phyloP scores from a whole-genome alignment of 1,139 yeast species.

The Hemisphaericaspora lyxosophila region DNA sequence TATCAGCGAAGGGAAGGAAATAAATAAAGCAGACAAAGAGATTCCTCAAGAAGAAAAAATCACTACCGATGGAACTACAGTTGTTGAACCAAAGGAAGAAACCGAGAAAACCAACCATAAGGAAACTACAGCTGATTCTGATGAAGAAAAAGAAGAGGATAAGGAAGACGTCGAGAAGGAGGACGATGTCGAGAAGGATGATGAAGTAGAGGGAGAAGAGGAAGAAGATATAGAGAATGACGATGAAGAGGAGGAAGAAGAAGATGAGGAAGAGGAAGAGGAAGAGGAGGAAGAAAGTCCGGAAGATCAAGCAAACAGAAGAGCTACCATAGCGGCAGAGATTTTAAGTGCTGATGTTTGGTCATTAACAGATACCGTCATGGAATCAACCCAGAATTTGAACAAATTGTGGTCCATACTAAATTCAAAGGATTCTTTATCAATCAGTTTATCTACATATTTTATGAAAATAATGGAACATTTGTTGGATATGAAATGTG shows the following conservation, averaged over 20 bases:
- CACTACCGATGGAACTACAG: too few relatives aligned
- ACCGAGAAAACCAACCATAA: neutral
- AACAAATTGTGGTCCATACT: conserved; percentile 77
- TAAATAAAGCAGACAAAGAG: too few relatives aligned
- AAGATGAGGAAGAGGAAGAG: conserved; percentile 20
- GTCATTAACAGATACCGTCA: conserved; percentile 89
- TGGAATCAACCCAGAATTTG: conserved; percentile 69
- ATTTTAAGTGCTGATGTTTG: conserved; percentile 89
- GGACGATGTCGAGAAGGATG: neutral
- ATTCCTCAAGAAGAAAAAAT: conserved; percentile 5
- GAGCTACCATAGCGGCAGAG: conserved; percentile 89
- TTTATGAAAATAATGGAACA: conserved; percentile 96
- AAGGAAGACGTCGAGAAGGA: neutral
- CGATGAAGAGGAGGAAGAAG: conserved; percentile 15
- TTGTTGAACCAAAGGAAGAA: conserved; percentile 5
- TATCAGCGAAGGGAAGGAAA: conserved; percentile 42
- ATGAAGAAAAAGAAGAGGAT: conserved; percentile 2
- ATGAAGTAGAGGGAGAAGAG: conserved; percentile 5
- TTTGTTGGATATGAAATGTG: conserved; percentile 85
- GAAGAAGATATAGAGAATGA: conserved; percentile 6
- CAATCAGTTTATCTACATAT: conserved; percentile 77
- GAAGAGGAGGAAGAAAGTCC: conserved; percentile 34
- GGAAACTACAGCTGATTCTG: neutral
- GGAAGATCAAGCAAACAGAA: conserved; percentile 59
- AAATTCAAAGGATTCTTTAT: conserved; percentile 56